Conservation (phyloP, 2,329 filamentous ascomycete species). For the Fusarium sp. region DNA sequence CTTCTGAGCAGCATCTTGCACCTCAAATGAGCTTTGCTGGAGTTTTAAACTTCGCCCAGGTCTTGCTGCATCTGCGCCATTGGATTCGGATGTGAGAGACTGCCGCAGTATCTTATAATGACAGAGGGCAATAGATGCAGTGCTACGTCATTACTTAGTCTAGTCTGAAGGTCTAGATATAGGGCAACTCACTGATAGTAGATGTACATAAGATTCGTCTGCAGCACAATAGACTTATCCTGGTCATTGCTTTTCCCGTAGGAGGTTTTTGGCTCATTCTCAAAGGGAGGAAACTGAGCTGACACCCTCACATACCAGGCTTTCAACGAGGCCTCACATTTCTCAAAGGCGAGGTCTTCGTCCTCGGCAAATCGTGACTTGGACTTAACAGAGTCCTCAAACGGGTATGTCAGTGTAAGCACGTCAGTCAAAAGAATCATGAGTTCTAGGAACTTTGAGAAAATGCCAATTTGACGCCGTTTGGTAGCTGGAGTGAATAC, state of each 20-base stretch:
- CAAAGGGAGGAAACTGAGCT: neutral
- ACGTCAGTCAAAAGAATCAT: neutral
- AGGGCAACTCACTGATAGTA: neutral
- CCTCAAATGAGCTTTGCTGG: neutral
- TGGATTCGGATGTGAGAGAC: neutral
- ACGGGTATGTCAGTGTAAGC: neutral
- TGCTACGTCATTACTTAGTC: neutral
- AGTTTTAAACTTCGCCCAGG: neutral
- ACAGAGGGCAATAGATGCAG: neutral
- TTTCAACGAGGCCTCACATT: neutral
- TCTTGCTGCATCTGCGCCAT: neutral
- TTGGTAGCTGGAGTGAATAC: neutral
- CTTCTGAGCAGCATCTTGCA: neutral
- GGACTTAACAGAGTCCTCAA: neutral
- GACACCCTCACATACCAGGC: neutral
- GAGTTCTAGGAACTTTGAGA: neutral
- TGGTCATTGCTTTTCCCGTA: neutral
- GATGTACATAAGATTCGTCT: neutral
- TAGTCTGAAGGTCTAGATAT: fast-evolving
- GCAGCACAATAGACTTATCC: neutral
- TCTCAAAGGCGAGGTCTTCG: neutral
- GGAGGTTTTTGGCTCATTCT: neutral
- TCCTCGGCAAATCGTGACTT: neutral
- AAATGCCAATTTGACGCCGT: neutral
- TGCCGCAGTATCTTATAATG: neutral